These are phyloP conservation scores for Neonectria neomacrospora DNA, from an alignment of 2,329 filamentous ascomycete species.

Conservation along the genomic window DNA sequence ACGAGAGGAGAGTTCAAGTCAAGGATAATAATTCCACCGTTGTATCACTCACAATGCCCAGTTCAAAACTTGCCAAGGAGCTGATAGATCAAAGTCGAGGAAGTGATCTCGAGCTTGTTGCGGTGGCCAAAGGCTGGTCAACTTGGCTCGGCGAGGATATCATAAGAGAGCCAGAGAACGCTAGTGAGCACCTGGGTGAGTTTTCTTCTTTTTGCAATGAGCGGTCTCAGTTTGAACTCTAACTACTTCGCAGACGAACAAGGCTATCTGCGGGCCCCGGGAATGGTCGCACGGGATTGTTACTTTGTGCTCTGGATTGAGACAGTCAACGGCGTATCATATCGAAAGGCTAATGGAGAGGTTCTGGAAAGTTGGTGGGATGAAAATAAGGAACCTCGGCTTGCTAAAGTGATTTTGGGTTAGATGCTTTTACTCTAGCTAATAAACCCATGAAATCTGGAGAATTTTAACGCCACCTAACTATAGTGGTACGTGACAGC, in stretches of 20 bases:
- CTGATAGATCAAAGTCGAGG: neutral
- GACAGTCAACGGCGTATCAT: neutral
- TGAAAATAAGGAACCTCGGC: neutral
- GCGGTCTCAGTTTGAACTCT: neutral
- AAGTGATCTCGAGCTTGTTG: constrained; percentile 7
- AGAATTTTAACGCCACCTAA: too few species aligned
- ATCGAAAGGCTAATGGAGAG: constrained; percentile 8
- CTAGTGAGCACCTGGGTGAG: neutral
- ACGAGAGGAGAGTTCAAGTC: constrained; percentile 11
- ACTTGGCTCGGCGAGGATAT: constrained; percentile 25
- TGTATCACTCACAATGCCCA: constrained; percentile 13
- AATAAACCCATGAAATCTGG: too few species aligned
- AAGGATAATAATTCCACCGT: neutral
- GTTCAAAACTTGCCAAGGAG: neutral
- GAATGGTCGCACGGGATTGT: constrained; percentile 3
- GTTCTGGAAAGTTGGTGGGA: constrained; percentile 5
- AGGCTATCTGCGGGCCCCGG: neutral
- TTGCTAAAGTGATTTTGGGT: neutral
- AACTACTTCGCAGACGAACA: neutral
- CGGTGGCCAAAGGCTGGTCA: constrained; percentile 25
- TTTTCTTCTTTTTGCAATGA: neutral
- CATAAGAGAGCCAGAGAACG: neutral
- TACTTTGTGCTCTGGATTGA: constrained; percentile 14
- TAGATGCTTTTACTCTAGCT: too few species aligned
- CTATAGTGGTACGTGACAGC: too few species aligned